Conservation (phyloP, 192 early-diverging fungal genomes). For the Coemansia sp. region DNA sequence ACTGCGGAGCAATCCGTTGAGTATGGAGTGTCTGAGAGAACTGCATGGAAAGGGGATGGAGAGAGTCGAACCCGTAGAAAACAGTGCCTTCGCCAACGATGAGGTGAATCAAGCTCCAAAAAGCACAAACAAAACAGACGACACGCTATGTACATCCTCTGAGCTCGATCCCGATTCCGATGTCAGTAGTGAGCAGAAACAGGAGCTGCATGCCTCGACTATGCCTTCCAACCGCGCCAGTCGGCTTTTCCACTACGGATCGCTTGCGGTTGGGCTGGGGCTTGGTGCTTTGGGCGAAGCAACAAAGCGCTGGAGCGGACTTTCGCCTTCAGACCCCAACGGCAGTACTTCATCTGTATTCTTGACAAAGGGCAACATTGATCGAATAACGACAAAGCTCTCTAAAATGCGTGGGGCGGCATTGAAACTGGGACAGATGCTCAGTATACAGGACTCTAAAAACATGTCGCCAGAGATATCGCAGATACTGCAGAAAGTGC, state of each 20-base stretch:
- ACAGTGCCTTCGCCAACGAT: background rate
- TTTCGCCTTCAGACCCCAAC: conserved; percentile 36
- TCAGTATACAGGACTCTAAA: conserved; percentile 88
- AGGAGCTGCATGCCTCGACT: conserved; percentile 27
- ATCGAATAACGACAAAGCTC: conserved; percentile 83
- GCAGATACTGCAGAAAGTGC: conserved; percentile 81
- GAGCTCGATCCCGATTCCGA: background rate
- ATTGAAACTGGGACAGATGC: conserved; percentile 96
- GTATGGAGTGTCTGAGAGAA: background rate
- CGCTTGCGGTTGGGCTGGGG: conserved; percentile 71
- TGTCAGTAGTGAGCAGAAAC: conserved; percentile 1
- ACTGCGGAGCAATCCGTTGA: conserved; percentile 15
- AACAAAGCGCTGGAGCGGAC: conserved; percentile 61
- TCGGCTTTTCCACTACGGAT: conserved; percentile 83
- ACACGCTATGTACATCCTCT: background rate
- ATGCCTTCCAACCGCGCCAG: conserved; percentile 80
- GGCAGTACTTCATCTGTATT: conserved; percentile 58
- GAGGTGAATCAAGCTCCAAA: background rate
- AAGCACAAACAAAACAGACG: background rate
- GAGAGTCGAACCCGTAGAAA: background rate
- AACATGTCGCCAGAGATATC: conserved; percentile 81
- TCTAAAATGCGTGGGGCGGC: conserved; percentile 96
- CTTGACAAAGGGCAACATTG: conserved; percentile 77
- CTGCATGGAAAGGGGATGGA: background rate
- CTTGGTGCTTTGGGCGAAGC: conserved; percentile 72